phyloP scores from a whole-genome alignment of 1,284 basidiomycete genomes.

The Pascua guehoae region DNA sequence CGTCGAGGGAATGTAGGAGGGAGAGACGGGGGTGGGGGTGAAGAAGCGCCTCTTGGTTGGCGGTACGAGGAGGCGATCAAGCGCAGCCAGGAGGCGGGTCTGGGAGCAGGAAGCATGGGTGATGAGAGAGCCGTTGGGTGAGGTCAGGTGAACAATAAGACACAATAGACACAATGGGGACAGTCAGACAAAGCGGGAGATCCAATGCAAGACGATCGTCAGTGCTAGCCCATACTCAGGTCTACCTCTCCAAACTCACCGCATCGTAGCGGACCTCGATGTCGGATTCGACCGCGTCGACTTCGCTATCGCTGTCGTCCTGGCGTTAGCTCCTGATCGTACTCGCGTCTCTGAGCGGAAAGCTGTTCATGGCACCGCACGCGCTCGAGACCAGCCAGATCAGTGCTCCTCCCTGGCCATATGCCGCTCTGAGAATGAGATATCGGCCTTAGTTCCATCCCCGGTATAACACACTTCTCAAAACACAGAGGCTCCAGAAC shows the following conservation, averaged over 20 bases:
- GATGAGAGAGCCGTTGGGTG: slow-evolving; percentile 1
- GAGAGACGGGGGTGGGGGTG: neutral
- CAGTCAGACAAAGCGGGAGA: neutral
- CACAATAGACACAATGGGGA: neutral
- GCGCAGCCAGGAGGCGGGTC: slow-evolving; percentile 5
- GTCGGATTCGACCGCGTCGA: no score
- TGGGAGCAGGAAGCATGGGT: neutral
- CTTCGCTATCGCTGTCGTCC: no score
- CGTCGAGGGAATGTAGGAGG: slow-evolving; percentile 23
- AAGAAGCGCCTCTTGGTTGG: slow-evolving; percentile 5
- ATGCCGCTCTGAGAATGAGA: no score
- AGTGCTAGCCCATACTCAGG: neutral
- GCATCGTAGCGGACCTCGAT: no score
- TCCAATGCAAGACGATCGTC: neutral
- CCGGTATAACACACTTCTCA: no score
- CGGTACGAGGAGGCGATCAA: slow-evolving; percentile 7
- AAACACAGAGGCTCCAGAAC: no score
- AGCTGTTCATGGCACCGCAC: no score
- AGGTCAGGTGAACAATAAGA: neutral
- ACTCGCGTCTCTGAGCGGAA: no score
- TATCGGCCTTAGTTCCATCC: no score
- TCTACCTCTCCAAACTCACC: neutral
- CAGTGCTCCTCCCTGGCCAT: no score
- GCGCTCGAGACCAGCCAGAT: no score
- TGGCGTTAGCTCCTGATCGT: no score